Evolutionary conservation across 495 filamentous ascomycete genomes (phyloP).

Genomic region (Rostrohypoxylon terebratum): DNA sequence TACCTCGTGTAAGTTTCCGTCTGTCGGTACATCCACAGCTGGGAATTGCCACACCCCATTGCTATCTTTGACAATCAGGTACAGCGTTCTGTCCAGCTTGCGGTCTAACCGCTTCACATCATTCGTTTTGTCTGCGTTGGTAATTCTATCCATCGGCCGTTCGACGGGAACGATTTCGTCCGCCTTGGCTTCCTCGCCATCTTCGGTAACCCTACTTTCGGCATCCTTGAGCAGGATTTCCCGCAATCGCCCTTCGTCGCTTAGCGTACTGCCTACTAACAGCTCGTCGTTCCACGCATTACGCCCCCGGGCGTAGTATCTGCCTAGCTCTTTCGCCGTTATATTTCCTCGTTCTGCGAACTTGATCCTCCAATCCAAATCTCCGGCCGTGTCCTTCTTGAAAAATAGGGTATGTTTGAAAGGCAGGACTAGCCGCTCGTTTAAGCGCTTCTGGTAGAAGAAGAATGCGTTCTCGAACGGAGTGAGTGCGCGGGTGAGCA

Average conservation of each 20-base stretch:
- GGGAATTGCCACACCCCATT: conserved; percentile 85
- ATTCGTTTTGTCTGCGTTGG: conserved; percentile 81
- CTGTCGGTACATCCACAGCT: conserved; percentile 68
- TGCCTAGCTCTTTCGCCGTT: conserved; percentile 83
- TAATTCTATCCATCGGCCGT: conserved; percentile 74
- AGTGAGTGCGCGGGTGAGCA: conserved; percentile 83
- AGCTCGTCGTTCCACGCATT: conserved; percentile 93
- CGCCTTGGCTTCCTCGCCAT: conserved; percentile 69
- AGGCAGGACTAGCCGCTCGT: conserved; percentile 89
- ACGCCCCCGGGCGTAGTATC: conserved; percentile 82
- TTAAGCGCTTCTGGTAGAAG: conserved; percentile 96
- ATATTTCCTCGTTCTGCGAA: conserved; percentile 74
- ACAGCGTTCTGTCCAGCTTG: conserved; percentile 80
- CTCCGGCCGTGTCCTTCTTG: conserved; percentile 86
- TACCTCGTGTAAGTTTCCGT: conserved; percentile 85
- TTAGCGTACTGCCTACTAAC: conserved; percentile 73
- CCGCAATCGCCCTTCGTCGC: conserved; percentile 65
- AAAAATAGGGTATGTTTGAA: conserved; percentile 96
- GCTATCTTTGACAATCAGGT: conserved; percentile 79
- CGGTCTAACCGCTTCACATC: conserved; percentile 83
- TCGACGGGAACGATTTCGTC: conserved; percentile 76
- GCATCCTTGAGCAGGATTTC: conserved; percentile 77
- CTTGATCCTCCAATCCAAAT: conserved; percentile 92
- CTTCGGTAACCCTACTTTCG: conserved; percentile 72
- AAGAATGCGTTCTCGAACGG: conserved; percentile 92